phyloP scores from a whole-genome alignment of 495 filamentous ascomycete species.

The Clohesyomyces aquaticus region DNA sequence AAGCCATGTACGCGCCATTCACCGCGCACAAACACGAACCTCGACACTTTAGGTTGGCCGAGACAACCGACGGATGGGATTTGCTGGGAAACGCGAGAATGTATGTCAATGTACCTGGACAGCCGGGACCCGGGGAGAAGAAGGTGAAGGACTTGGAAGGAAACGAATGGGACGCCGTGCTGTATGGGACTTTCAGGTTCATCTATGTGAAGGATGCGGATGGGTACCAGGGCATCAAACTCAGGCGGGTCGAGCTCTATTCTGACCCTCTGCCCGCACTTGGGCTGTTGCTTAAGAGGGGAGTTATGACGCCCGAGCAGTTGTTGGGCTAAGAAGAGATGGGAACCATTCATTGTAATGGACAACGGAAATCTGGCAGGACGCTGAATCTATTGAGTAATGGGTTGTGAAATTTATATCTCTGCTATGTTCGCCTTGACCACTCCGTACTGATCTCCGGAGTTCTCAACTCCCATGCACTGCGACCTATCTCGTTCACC shows the following conservation, averaged over 20 bases:
- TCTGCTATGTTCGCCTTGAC: no score
- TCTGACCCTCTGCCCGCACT: conserved; percentile 14
- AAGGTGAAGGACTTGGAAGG: conserved; percentile 16
- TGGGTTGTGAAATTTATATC: no score
- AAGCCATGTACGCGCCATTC: conserved; percentile 21
- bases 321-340: conserved; percentile 4
- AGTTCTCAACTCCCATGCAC: no score
- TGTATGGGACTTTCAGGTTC: conserved; percentile 12
- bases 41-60: neutral
- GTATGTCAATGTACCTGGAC: conserved; percentile 13
- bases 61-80: conserved; percentile 22
- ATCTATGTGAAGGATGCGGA: conserved; percentile 30
- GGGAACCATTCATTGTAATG: no score
- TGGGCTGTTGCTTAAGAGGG: conserved; percentile 20
- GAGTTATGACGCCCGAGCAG: conserved; percentile 10
- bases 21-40: conserved; percentile 14
- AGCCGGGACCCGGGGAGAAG: conserved; percentile 1
- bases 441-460: no score
- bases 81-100: conserved; percentile 16
- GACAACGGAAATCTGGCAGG: no score
- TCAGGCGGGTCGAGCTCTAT: conserved; percentile 12
- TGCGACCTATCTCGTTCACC: no score
- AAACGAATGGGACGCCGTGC: conserved; percentile 22
- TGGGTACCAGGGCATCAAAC: conserved; percentile 13
- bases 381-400: no score